Conservation (phyloP, 345 rosid species). For the Sisymbrium altissimum region DNA sequence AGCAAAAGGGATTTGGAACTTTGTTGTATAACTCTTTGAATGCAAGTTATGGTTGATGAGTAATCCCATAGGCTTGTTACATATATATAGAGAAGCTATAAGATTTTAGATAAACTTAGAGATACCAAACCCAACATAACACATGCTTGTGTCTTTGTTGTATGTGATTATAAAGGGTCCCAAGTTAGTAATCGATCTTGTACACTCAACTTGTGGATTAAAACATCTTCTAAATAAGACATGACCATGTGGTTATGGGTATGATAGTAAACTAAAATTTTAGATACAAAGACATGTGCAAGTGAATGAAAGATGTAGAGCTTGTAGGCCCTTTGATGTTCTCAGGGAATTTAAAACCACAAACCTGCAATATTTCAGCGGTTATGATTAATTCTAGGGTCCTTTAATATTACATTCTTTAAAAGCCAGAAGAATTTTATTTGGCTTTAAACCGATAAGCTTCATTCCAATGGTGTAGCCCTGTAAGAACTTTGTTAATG, state of each 20-base stretch:
- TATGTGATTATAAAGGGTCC: background rate
- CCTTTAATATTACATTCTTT: no score
- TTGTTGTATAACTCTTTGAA: background rate
- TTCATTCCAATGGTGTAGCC: no score
- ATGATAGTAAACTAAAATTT: background rate
- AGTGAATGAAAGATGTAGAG: background rate
- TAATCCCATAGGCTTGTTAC: background rate
- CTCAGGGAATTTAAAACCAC: no score
- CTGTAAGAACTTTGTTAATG: no score
- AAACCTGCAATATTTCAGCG: no score
- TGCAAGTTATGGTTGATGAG: background rate
- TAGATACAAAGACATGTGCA: background rate
- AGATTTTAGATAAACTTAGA: background rate
- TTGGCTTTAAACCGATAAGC: no score
- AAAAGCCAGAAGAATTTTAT: no score
- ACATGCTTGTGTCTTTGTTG: constrained; percentile 16
- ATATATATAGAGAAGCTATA: background rate
- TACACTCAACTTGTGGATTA: background rate
- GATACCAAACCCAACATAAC: background rate
- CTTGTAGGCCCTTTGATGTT: background rate
- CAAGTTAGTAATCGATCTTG: background rate
- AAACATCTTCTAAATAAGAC: background rate
- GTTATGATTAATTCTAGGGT: no score
- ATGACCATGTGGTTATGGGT: background rate
- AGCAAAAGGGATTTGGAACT: background rate